Base-by-base conservation (phyloP, 1,139 yeast genomes). In the Suhomyces bokatorum region DNA sequence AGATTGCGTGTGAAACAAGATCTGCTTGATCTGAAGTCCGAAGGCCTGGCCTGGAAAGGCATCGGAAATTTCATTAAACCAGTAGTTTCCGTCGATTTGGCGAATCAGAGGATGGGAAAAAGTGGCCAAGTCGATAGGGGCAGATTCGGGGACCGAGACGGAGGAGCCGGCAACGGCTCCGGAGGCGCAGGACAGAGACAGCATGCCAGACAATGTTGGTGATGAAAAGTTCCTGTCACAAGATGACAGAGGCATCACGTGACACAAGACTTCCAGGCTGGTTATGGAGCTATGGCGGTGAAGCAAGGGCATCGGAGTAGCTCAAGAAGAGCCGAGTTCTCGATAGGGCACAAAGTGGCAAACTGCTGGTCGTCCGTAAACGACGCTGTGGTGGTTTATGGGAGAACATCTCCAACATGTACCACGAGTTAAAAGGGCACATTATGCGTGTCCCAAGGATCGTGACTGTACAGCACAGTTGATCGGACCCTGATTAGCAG, bases 41-140 rank as follows among this genome's bases (percentile, higher is more conserved):
- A 74, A 74, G 15, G 74, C 54, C 52, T 74, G 79, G 16, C 79
- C 79, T 0, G 77, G 78, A 51, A 74, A 74, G 15, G 70, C 55
- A 13, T 63, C 64, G 32, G 64, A 64, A 34, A 58, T 59, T 48
- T 74, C 79, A 48, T 66, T 67, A 54, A 74, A 74, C 79, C 79
- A 74, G 49, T 60, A 62, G 37, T 57, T 57, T 20, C 53, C 67
- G 17, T 57, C 65, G 14, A 63, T 53, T 24, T 46, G 49, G 41
- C 53, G 44, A 29, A 73, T 56, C 26, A 70, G 53, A 2, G 58
- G 62, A 50, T 73, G 77, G 24, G 42, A 31, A 44, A 58, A 59
- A 3, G 45, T 35, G 31, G 44, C 17, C 30, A 31, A 20, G 37
- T 35, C 43, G 30, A 26, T 26, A 35, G 24, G 27, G 28, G 27